Evolutionary conservation across 495 filamentous ascomycete species (phyloP).

Genomic region (Lindgomyces ingoldianus): DNA sequence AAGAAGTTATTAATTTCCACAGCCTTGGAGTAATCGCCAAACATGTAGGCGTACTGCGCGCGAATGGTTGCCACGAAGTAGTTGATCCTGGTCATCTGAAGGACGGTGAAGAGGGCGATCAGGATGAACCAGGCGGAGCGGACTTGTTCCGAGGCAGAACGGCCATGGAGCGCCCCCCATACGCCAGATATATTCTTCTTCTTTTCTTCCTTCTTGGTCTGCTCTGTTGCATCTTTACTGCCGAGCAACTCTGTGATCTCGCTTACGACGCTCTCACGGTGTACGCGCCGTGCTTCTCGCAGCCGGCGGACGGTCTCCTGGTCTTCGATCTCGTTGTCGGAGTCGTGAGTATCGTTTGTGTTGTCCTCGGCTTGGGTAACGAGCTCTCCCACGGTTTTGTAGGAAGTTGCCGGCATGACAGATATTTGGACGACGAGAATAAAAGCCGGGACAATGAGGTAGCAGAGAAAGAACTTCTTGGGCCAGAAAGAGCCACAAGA

Average conservation of each 20-base stretch:
- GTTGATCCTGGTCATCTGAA: conserved; percentile 95
- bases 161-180: conserved; percentile 85
- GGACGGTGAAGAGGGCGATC: conserved; percentile 81
- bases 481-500: conserved; percentile 62
- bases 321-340: conserved; percentile 49
- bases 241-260: conserved; percentile 76
- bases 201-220: conserved; percentile 57
- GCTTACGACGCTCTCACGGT: conserved; percentile 66
- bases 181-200: conserved; percentile 70
- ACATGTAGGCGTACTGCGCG: conserved; percentile 78
- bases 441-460: conserved; percentile 71
- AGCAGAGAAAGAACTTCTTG: conserved; percentile 72
- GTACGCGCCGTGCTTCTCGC: conserved; percentile 60
- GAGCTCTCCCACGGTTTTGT: conserved; percentile 86
- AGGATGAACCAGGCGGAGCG: conserved; percentile 81
- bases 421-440: conserved; percentile 70
- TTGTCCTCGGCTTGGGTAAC: conserved; percentile 67
- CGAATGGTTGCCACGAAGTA: conserved; percentile 94
- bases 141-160: conserved; percentile 72
- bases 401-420: conserved; percentile 76
- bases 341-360: conserved; percentile 45
- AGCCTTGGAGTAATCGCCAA: conserved; percentile 61
- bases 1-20: conserved; percentile 78
- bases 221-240: conserved; percentile 55
- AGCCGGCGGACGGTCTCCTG: conserved; percentile 26